phyloP scores from a whole-genome alignment of 805 yeast genomes.

The Wickerhamiella qilinensis region DNA sequence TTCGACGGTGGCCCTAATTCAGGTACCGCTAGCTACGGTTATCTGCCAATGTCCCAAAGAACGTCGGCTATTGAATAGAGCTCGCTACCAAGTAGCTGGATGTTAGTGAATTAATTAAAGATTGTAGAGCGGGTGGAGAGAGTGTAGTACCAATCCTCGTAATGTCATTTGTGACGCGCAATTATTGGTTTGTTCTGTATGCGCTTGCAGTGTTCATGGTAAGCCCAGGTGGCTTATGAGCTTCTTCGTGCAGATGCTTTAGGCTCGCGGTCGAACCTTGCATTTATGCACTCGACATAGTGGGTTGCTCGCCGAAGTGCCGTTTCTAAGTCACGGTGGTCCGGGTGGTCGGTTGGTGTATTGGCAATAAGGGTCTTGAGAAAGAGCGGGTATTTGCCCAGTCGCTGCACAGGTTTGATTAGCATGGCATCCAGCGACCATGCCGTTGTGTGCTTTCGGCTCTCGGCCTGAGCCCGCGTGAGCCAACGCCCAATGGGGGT shows the following conservation, averaged over 20 bases:
- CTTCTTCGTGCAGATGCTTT: not conserved
- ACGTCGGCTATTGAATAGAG: too few relatives aligned
- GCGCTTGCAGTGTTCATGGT: too few relatives aligned
- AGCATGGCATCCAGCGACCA: conserved; percentile 28
- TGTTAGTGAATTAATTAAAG: too few relatives aligned
- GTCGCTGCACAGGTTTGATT: conserved; percentile 30
- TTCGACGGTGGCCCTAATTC: too few relatives aligned
- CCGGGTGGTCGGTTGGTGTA: conserved; percentile 28
- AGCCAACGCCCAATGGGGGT: not conserved
- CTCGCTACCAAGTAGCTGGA: too few relatives aligned
- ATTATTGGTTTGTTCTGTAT: not conserved
- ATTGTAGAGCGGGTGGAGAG: too few relatives aligned
- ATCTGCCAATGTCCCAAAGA: too few relatives aligned
- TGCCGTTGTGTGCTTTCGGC: conserved; percentile 18
- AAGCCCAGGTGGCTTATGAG: not conserved
- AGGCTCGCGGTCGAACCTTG: conserved; percentile 4
- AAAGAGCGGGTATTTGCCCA: conserved; percentile 28
- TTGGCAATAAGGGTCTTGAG: conserved; percentile 19
- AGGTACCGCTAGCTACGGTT: too few relatives aligned
- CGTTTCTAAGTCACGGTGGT: conserved; percentile 23
- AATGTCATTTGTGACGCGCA: not conserved
- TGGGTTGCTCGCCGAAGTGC: conserved; percentile 12
- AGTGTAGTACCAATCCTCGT: too few relatives aligned
- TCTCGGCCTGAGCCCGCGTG: not conserved
- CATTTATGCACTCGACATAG: conserved; percentile 11